phyloP scores from a whole-genome alignment of 345 rosid species.

The Euphorbia pulcherrima region DNA sequence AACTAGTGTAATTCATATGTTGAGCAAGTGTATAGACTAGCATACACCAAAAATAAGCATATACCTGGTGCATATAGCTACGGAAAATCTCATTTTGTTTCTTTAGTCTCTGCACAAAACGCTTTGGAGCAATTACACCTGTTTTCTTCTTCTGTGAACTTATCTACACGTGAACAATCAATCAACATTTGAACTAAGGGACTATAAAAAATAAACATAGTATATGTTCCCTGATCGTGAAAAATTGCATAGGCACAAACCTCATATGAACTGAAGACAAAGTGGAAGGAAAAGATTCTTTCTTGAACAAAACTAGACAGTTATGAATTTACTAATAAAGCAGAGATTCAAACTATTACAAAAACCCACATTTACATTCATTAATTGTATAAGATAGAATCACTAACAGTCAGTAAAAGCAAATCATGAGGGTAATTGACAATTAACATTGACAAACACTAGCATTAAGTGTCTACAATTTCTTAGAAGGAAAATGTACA shows the following conservation, averaged over 20 bases:
- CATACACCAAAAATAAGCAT: conserved; percentile 9
- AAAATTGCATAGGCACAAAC: neutral
- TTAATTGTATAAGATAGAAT: neutral
- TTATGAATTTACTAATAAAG: neutral
- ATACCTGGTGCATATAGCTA: conserved; percentile 99
- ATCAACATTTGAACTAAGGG: conserved; percentile 15
- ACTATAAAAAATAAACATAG: neutral
- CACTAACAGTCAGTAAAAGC: neutral
- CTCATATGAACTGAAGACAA: no score
- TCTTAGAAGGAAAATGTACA: neutral
- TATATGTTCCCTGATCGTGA: neutral
- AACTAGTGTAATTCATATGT: neutral
- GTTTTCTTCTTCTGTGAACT: conserved; percentile 99
- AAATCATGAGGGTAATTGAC: neutral
- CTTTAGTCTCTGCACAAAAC: conserved; percentile 95
- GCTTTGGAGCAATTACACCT: conserved; percentile 96
- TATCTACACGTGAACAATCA: conserved; percentile 57
- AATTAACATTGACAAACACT: neutral
- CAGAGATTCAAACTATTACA: neutral
- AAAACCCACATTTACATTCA: neutral
- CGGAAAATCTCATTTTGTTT: conserved; percentile 99
- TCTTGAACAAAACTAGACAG: no score
- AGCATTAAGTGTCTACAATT: neutral
- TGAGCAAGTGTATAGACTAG: neutral
- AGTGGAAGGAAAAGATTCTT: no score